Percentiles rank a stretch among this genome's conserved stretches.
Conservation (phyloP, 441 rosid species). For the Adansonia rubrostipa region DNA sequence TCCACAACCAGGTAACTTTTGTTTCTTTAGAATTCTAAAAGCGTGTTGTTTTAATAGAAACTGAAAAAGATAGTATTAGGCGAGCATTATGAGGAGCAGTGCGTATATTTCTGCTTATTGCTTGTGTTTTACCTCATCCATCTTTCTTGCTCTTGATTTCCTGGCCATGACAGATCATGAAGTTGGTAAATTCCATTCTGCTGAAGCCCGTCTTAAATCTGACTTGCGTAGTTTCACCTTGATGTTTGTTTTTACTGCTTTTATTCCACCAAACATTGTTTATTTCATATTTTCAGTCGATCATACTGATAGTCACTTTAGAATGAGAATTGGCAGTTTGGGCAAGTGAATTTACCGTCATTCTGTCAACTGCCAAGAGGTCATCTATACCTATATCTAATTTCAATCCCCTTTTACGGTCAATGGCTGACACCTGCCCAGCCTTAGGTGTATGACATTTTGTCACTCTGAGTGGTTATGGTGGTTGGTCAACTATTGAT, state of each 20-base stretch:
- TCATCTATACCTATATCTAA: too few relatives aligned
- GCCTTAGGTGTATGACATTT: too few relatives aligned
- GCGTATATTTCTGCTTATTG: background rate
- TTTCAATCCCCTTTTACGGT: too few relatives aligned
- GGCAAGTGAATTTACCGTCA: background rate
- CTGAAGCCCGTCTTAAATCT: background rate
- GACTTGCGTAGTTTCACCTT: slow-evolving; percentile 1
- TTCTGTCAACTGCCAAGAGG: background rate
- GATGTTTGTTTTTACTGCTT: background rate
- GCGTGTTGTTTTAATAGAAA: background rate
- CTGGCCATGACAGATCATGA: background rate
- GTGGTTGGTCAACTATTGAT: too few relatives aligned
- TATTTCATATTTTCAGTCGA: background rate
- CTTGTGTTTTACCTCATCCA: slow-evolving; percentile 4
- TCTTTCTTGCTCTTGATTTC: background rate
- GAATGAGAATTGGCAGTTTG: background rate
- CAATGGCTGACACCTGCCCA: too few relatives aligned
- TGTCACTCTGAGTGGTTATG: too few relatives aligned
- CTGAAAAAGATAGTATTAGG: background rate
- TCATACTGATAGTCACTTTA: background rate
- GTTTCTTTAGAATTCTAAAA: slow-evolving; percentile 3
- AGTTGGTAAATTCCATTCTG: background rate
- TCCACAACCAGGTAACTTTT: slow-evolving; percentile 82
- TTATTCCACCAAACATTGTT: background rate
- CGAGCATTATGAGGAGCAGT: background rate